Conservation (phyloP, 1,284 basidiomycete species). For the Rhizoctonia solani region DNA sequence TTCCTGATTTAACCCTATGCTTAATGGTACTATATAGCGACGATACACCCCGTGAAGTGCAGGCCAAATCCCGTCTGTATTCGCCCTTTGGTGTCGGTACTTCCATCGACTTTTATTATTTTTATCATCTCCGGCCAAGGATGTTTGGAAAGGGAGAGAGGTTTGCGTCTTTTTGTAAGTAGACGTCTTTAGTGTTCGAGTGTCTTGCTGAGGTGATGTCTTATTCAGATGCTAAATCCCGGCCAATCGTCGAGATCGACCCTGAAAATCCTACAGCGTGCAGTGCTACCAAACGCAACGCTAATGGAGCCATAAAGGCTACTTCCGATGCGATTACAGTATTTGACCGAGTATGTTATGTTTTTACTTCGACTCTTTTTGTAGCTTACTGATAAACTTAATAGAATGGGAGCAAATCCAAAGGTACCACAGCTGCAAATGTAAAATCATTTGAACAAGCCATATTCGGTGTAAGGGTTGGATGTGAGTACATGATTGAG, state of each 20-base stretch:
- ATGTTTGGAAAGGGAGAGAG: not conserved
- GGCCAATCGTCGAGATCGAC: too few relatives aligned
- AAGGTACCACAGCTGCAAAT: too few relatives aligned
- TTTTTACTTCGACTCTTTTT: too few relatives aligned
- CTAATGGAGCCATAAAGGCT: too few relatives aligned
- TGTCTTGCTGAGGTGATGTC: not conserved
- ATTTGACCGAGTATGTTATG: too few relatives aligned
- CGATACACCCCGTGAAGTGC: not conserved
- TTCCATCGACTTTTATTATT: not conserved
- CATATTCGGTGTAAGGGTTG: not conserved
- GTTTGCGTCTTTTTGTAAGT: not conserved
- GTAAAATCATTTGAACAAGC: too few relatives aligned
- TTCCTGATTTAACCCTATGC: not conserved
- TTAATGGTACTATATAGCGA: not conserved
- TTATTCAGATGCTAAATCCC: too few relatives aligned
- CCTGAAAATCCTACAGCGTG: too few relatives aligned
- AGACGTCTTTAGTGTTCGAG: not conserved
- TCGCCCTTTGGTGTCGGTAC: conserved; percentile 5
- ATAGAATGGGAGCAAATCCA: too few relatives aligned
- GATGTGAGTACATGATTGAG: not conserved
- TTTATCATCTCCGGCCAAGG: not conserved
- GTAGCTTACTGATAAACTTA: too few relatives aligned
- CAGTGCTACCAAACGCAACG: too few relatives aligned
- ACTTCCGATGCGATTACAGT: too few relatives aligned
- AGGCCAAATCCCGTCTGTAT: not conserved